Percentiles rank a stretch among this genome's conserved stretches.
Evolutionary conservation across 164 flowering plant genomes (phyloP).

Genomic region (Aristolochia fimbriata): DNA sequence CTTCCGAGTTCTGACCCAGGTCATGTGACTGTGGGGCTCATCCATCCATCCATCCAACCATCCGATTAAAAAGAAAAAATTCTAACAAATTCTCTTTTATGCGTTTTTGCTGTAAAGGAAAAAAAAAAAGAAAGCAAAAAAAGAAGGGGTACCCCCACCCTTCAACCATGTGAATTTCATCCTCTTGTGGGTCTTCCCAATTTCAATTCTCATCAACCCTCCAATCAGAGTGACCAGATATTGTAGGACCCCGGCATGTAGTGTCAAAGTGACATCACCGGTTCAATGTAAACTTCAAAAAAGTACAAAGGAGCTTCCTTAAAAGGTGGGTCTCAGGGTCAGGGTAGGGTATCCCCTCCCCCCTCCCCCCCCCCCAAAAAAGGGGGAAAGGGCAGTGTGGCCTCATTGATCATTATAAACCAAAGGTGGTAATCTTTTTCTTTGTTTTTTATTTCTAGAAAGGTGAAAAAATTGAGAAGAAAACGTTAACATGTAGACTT

Average conservation of each 20-base stretch:
- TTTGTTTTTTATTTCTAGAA: no score
- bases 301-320: background rate
- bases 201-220: no score
- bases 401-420: background rate
- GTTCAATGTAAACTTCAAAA: background rate
- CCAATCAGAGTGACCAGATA: no score
- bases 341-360: no score
- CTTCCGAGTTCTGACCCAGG: constrained; percentile 37
- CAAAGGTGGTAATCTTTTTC: background rate
- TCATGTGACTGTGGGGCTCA: constrained; percentile 38
- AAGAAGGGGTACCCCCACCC: background rate
- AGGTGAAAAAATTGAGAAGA: no score
- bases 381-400: background rate
- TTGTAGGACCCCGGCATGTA: no score
- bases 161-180: background rate
- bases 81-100: background rate
- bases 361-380: background rate
- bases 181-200: background rate
- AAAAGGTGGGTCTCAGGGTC: background rate
- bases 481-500: constrained; percentile 4
- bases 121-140: background rate
- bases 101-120: background rate
- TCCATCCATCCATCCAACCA: no score
- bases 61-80: no score
- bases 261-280: background rate